Conservation (phyloP, 345 rosid genomes). For the Cardamine chenopodiifolia region DNA sequence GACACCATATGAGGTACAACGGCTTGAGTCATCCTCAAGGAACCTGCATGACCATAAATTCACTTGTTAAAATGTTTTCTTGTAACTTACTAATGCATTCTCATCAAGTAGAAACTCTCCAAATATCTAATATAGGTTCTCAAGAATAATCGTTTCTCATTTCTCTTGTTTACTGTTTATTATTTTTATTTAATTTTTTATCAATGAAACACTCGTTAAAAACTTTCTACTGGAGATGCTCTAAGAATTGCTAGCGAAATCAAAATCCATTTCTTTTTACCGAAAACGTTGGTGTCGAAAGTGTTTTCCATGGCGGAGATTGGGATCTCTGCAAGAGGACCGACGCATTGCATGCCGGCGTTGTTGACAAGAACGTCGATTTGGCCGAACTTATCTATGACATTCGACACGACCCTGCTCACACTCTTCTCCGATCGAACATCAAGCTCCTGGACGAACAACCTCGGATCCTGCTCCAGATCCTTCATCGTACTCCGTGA, state of each 20-base stretch:
- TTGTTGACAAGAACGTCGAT: constrained; percentile 85
- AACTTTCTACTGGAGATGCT: no score
- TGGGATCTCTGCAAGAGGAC: constrained; percentile 86
- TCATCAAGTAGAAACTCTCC: no score
- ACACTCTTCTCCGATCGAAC: constrained; percentile 71
- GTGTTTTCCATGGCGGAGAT: constrained; percentile 59
- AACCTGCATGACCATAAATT: constrained; percentile 44
- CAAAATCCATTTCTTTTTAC: no score
- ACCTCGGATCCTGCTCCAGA: constrained; percentile 64
- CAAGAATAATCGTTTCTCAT: no score
- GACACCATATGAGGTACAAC: constrained; percentile 85
- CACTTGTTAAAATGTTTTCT: background rate
- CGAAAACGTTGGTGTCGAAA: constrained; percentile 74
- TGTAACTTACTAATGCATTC: background rate
- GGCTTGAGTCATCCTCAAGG: constrained; percentile 83
- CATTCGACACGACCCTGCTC: constrained; percentile 47
- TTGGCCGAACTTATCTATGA: constrained; percentile 60
- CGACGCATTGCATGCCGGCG: constrained; percentile 85
- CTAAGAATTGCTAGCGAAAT: no score
- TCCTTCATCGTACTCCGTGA: constrained; percentile 65
- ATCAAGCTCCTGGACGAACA: constrained; percentile 71
- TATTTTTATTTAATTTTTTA: no score
- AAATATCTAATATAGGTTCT: no score
- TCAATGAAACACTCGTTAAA: no score
- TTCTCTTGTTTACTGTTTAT: no score